Base-by-base conservation (phyloP, 2,329 filamentous ascomycete species). In the Cadophora sp. region DNA sequence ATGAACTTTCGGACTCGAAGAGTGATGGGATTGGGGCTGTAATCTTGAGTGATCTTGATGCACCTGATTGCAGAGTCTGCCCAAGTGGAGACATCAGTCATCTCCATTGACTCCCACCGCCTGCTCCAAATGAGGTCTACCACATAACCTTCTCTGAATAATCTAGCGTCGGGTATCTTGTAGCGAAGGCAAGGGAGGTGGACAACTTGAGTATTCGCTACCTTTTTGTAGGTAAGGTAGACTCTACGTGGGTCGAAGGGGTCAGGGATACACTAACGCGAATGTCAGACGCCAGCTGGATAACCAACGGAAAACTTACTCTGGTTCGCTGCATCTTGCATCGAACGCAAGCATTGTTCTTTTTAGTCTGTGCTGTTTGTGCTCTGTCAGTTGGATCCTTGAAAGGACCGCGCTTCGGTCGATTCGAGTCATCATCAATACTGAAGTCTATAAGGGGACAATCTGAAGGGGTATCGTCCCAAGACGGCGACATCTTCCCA, bases 101-200 rank as follows among this genome's bases (percentile, higher is more conserved):
- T 83, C 80, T 84, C 82, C 68, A 82, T 84, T 69, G 85, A 83
- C 59, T 81, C 81, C 87, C 86, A 89, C 48, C 87, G 81, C 24
- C 80, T 80, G 1, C 85, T 88, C 86, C 86, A 89, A 71, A 88
- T 85, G 66, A 82, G 82, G 0, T 85, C 85, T 59, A 85, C 83
- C 27, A 88, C 85, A 39, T 43, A 53, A 69, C 86, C 84, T n/a
- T 47, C 43, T 36, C 59, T 30, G 27, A 61, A 61, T 3, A 47
- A 22, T 22, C 27, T 50, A 4, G 45, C 27, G 24, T 61, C 59
- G 4, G 59, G 27, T 3, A 61, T 36, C 27, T 61, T 61, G 20
- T 47, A 61, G 5, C 59, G 59, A 13, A 61, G 59, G 59, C 59
- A 61, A 36, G 59, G 59, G 13, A 61, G 41, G 41, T 50, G 48